These are phyloP conservation scores for Cutaneotrichosporon cutaneum DNA, from an alignment of 1,284 basidiomycete genomes.

Conservation along the genomic window DNA sequence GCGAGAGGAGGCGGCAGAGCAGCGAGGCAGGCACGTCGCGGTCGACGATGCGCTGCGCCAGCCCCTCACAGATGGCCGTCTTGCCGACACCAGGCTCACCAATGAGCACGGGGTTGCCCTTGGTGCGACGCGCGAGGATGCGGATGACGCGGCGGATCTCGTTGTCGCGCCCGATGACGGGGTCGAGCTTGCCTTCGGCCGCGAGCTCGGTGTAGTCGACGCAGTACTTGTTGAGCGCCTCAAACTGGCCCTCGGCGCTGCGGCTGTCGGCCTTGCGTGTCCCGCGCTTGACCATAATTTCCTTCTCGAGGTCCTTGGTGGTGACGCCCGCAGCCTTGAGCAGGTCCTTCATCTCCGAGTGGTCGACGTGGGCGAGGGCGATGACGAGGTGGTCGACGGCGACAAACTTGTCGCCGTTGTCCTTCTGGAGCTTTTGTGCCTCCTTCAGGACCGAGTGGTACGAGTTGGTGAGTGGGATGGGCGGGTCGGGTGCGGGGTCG, in stretches of 20 bases:
- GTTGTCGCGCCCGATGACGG: constrained; percentile 60
- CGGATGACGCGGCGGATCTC: constrained; percentile 62
- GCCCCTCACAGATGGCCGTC: constrained; percentile 90
- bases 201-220: constrained; percentile 54
- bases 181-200: constrained; percentile 59
- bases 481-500: constrained; percentile 78
- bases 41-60: constrained; percentile 93
- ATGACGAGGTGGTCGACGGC: constrained; percentile 81
- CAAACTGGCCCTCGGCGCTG: constrained; percentile 56
- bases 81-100: constrained; percentile 89
- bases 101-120: constrained; percentile 61
- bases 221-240: constrained; percentile 55
- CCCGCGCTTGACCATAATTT: constrained; percentile 57
- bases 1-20: constrained; percentile 70
- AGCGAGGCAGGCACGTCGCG: constrained; percentile 90
- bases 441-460: constrained; percentile 71
- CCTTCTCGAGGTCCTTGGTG: constrained; percentile 56
- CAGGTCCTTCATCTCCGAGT: constrained; percentile 51
- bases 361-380: constrained; percentile 63
- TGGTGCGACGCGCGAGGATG: constrained; percentile 69
- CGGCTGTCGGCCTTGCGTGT: constrained; percentile 58
- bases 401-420: constrained; percentile 82
- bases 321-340: constrained; percentile 56
- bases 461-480: constrained; percentile 61
- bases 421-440: constrained; percentile 77